A percentile compares a stretch with the other conserved stretches of the same genome.
Evolutionary conservation across 768 basidiomycete species (phyloP).

Genomic region (Leucosporidium creatinivorum): DNA sequence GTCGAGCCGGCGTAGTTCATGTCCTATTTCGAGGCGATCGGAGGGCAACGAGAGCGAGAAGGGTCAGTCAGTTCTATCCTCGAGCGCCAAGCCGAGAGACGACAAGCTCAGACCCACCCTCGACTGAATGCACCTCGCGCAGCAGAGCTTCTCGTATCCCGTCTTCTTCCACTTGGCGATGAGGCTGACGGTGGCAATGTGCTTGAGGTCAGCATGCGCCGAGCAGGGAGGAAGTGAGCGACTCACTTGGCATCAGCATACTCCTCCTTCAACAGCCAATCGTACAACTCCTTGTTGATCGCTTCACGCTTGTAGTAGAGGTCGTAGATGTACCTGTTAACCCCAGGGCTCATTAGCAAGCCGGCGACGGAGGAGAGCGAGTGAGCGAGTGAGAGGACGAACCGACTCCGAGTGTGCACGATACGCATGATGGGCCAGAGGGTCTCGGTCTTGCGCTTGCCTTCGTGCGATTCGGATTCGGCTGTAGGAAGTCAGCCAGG

Average conservation of each 20-base stretch:
- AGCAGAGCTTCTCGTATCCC: constrained; percentile 97
- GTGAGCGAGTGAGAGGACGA: neutral
- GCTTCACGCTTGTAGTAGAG: constrained; percentile 98
- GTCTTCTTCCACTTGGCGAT: constrained; percentile 99
- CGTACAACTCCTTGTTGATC: constrained; percentile 74
- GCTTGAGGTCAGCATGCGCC: too few relatives aligned
- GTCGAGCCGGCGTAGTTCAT: constrained; percentile 99
- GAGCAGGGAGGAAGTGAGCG: too few relatives aligned
- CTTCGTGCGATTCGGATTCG: constrained; percentile 97
- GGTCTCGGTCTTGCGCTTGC: constrained; percentile 87
- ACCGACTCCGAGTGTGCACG: constrained; percentile 76
- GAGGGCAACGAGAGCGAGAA: constrained; percentile 15
- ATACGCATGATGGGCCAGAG: constrained; percentile 98
- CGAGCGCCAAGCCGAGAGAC: too few relatives aligned
- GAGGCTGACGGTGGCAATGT: constrained; percentile 52
- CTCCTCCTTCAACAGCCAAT: constrained; percentile 94
- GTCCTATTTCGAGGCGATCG: constrained; percentile 51
- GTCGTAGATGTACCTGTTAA: constrained; percentile 80
- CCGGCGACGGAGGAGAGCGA: neutral
- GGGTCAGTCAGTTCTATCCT: too few relatives aligned
- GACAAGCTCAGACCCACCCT: too few relatives aligned
- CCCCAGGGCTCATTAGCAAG: too few relatives aligned
- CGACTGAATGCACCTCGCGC: constrained; percentile 91
- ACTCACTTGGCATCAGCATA: constrained; percentile 93
- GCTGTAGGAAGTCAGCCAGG: constrained; percentile 20